Conservation (phyloP, 2,329 filamentous ascomycete species). For the Tricladium varicosporioides region DNA sequence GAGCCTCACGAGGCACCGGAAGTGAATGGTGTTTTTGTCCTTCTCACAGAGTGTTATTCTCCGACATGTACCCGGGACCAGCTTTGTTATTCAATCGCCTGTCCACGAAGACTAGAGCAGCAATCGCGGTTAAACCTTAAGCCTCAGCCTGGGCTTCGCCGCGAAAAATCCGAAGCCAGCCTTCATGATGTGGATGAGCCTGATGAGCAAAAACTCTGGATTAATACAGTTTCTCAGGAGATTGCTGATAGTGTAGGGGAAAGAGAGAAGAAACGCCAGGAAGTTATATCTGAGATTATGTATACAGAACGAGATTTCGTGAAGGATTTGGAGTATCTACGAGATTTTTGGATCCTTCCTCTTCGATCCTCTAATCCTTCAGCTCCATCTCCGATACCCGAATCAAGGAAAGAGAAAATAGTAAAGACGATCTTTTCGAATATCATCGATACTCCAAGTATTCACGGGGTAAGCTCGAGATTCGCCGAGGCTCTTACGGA, state of each 20-base stretch:
- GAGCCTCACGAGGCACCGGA: constrained; percentile 66
- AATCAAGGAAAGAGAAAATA: constrained; percentile 82
- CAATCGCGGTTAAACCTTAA: constrained; percentile 93
- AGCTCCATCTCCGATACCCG: constrained; percentile 77
- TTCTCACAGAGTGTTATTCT: constrained; percentile 96
- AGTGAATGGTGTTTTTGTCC: constrained; percentile 94
- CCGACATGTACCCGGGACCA: constrained; percentile 95
- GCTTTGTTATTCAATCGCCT: constrained; percentile 97
- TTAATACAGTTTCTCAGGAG: constrained; percentile 96
- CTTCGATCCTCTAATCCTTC: constrained; percentile 67
- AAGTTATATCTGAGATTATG: constrained; percentile 97
- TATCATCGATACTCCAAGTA: constrained; percentile 76
- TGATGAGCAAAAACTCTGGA: constrained; percentile 98
- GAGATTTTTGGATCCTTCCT: constrained; percentile 98
- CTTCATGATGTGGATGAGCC: constrained; percentile 85
- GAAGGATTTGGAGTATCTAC: constrained; percentile 94
- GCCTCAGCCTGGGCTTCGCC: constrained; percentile 75
- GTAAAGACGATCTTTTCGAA: constrained; percentile 95
- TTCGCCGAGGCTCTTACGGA: constrained; percentile 87
- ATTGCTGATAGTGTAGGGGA: constrained; percentile 87
- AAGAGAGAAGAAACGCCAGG: constrained; percentile 93
- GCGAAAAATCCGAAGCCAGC: constrained; percentile 66
- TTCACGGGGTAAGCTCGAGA: constrained; percentile 85
- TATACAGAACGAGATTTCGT: constrained; percentile 99
- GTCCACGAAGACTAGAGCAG: constrained; percentile 88